A percentile compares a stretch with the other conserved stretches of the same genome.
These are phyloP conservation scores for Hippophae rhamnoides DNA, from an alignment of 306 rosid genomes.

Conservation along the genomic window DNA sequence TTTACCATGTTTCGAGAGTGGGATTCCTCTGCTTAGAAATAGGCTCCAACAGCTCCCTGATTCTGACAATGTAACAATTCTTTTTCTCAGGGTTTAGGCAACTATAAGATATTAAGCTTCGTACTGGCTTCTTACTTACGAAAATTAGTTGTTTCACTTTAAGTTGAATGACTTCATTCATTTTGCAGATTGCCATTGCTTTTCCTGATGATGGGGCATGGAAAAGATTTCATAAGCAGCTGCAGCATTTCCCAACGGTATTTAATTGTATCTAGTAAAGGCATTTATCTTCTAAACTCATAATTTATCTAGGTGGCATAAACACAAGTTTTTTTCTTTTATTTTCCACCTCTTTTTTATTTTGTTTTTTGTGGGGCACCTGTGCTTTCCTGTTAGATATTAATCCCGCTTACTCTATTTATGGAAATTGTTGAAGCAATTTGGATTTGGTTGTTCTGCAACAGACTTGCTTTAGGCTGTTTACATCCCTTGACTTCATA, in stretches of 20 bases:
- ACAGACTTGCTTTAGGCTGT: too few relatives aligned
- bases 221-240: constrained; percentile 91
- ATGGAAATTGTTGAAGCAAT: too few relatives aligned
- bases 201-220: constrained; percentile 99
- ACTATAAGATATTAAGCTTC: neutral
- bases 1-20: constrained; percentile 95
- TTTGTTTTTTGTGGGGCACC: too few relatives aligned
- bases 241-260: constrained; percentile 95
- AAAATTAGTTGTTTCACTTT: neutral
- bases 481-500: too few relatives aligned
- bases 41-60: constrained; percentile 90
- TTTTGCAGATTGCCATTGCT: constrained; percentile 67
- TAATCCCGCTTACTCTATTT: too few relatives aligned
- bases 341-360: too few relatives aligned
- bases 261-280: neutral
- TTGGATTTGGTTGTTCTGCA: too few relatives aligned
- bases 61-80: constrained; percentile 67
- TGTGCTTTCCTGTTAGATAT: too few relatives aligned
- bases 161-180: constrained; percentile 9
- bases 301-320: too few relatives aligned
- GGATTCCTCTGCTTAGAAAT: constrained; percentile 79
- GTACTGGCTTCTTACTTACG: neutral
- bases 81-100: neutral
- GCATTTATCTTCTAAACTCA: too few relatives aligned
- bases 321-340: too few relatives aligned